These are phyloP conservation scores for Tilletia indica DNA, from an alignment of 1,284 basidiomycete species.

Conservation along the genomic window DNA sequence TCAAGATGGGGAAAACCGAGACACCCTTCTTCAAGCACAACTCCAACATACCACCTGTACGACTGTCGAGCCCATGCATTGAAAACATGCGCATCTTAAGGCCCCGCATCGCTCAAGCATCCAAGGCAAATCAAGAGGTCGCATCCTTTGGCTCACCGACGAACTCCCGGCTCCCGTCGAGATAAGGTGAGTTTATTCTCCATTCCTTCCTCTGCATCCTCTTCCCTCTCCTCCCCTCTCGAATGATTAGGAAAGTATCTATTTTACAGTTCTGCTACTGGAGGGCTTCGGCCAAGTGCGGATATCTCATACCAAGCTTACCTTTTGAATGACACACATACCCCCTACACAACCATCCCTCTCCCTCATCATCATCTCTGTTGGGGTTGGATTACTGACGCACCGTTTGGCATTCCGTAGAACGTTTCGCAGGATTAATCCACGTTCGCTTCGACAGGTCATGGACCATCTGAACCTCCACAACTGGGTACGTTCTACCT, in stretches of 20 bases:
- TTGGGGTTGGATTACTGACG: not conserved
- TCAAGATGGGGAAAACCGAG: too few relatives aligned
- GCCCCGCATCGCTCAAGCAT: too few relatives aligned
- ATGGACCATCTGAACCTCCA: too few relatives aligned
- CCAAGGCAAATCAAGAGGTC: too few relatives aligned
- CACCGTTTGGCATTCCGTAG: not conserved
- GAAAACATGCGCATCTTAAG: not conserved
- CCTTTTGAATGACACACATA: conserved; percentile 12
- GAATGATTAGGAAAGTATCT: conserved; percentile 17
- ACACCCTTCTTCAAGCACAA: too few relatives aligned
- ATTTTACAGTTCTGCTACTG: conserved; percentile 18
- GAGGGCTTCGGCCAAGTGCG: conserved; percentile 11
- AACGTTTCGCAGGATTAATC: not conserved
- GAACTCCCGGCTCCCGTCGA: too few relatives aligned
- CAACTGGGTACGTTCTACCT: not conserved
- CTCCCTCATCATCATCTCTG: not conserved
- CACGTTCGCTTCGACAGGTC: too few relatives aligned
- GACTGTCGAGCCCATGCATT: too few relatives aligned
- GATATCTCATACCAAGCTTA: conserved; percentile 19
- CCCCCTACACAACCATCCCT: not conserved
- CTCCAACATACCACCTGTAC: too few relatives aligned
- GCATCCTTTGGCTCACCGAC: too few relatives aligned
- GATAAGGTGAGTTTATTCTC: not conserved
- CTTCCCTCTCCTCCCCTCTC: not conserved
- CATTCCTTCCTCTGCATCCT: not conserved